Evolutionary conservation across 176 grass and related monocot species (phyloP).

Genomic region (Zea luxurians): DNA sequence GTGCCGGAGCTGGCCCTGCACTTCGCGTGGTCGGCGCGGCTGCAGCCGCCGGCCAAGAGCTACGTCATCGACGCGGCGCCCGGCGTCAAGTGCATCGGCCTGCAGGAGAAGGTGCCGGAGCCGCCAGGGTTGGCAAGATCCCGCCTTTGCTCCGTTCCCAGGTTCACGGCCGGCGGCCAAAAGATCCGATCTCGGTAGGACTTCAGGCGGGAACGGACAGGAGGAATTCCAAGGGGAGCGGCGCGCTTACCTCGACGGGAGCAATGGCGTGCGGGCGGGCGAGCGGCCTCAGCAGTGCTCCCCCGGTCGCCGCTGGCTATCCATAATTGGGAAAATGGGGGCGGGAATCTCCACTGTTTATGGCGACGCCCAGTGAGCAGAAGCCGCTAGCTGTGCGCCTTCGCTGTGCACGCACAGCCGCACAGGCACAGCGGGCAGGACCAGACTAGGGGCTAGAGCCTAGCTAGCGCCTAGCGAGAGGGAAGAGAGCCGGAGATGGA

Average conservation of each 20-base stretch:
- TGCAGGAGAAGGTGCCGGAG: not conserved
- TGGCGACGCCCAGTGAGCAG: constrained; percentile 9
- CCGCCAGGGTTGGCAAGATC: no score
- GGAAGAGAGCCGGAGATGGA: no score
- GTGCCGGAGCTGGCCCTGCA: constrained; percentile 68
- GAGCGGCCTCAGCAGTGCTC: not conserved
- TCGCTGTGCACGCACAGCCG: not conserved
- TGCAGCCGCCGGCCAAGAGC: constrained; percentile 84
- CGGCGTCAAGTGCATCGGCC: constrained; percentile 79
- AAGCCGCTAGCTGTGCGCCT: constrained; percentile 33
- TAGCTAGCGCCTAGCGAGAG: no score
- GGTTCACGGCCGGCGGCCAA: not conserved
- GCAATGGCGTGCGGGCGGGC: constrained; percentile 35
- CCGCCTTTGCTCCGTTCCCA: no score
- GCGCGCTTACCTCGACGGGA: constrained; percentile 33
- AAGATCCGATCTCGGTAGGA: constrained; percentile 30
- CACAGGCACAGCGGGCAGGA: constrained; percentile 1
- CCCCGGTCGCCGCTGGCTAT: not conserved
- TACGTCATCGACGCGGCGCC: constrained; percentile 89
- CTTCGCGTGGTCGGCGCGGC: constrained; percentile 53
- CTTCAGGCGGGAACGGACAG: not conserved
- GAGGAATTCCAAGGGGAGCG: constrained; percentile 3
- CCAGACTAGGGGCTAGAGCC: not conserved
- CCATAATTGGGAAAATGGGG: constrained; percentile 48
- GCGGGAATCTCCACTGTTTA: constrained; percentile 56